phyloP scores from a whole-genome alignment of 1,284 basidiomycete genomes.

The Athelia sp. region DNA sequence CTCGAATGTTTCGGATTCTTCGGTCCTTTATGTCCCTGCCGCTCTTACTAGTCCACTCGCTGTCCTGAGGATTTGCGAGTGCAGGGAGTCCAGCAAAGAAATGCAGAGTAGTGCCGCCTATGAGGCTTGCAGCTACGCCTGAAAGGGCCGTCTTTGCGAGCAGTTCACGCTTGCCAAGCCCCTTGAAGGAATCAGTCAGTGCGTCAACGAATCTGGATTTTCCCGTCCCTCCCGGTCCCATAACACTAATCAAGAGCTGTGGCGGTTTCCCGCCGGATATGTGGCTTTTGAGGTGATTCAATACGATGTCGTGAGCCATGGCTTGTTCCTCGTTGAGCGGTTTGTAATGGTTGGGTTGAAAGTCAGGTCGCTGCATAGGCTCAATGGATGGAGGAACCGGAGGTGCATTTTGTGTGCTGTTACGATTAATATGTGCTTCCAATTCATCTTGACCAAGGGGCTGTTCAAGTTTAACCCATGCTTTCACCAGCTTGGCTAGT shows the following conservation, averaged over 20 bases:
- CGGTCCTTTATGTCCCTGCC: neutral
- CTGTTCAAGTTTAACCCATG: too few species aligned
- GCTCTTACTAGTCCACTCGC: neutral
- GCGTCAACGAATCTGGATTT: slow-evolving; percentile 27
- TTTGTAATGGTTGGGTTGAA: too few species aligned
- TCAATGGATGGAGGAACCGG: too few species aligned
- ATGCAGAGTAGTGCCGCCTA: slow-evolving; percentile 28
- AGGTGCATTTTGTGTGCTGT: too few species aligned
- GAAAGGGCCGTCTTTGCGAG: slow-evolving; percentile 24
- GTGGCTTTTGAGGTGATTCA: neutral
- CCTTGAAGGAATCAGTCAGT: slow-evolving; percentile 21
- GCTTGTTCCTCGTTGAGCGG: slow-evolving; percentile 5
- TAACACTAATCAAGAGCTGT: slow-evolving; percentile 21
- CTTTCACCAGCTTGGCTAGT: too few species aligned
- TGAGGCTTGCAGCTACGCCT: slow-evolving; percentile 27
- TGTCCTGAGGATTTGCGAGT: neutral
- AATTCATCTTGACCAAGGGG: too few species aligned
- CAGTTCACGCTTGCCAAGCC: neutral
- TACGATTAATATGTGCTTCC: too few species aligned
- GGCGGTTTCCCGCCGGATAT: slow-evolving; percentile 1
- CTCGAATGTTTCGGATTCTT: neutral
- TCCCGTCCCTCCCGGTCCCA: slow-evolving; percentile 30
- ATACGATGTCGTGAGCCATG: slow-evolving; percentile 6
- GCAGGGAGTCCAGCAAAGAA: slow-evolving; percentile 10
- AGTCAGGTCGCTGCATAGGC: too few species aligned